Conservation (phyloP, 2,329 filamentous ascomycete genomes). For the Xylariaceae sp. region DNA sequence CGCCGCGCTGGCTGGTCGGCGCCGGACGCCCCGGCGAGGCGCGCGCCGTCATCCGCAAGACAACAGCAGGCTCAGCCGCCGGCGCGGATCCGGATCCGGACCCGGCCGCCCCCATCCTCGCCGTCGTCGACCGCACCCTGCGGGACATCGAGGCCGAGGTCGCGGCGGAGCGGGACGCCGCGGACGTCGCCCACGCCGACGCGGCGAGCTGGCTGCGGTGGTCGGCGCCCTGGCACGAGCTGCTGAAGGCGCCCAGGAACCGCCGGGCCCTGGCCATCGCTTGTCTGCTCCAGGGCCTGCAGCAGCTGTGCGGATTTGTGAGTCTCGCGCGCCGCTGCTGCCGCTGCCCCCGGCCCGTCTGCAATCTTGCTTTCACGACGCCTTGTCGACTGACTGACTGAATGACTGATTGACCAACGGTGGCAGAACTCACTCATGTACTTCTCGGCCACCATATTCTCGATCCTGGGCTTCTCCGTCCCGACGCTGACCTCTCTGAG, state of each 20-base stretch:
- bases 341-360: too few species aligned
- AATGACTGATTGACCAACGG: too few species aligned
- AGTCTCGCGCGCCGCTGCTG: slow-evolving; percentile 30
- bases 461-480: slow-evolving; percentile 66
- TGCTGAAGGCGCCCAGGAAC: slow-evolving; percentile 54
- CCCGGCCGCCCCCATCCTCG: slow-evolving; percentile 32
- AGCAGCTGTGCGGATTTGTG: slow-evolving; percentile 82
- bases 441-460: slow-evolving; percentile 77
- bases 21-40: slow-evolving; percentile 56
- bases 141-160: slow-evolving; percentile 68
- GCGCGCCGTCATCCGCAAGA: slow-evolving; percentile 55
- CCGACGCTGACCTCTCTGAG: slow-evolving; percentile 74
- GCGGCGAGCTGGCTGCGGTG: slow-evolving; percentile 23
- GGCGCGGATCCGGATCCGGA: slow-evolving; percentile 28
- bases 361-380: too few species aligned
- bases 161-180: slow-evolving; percentile 55
- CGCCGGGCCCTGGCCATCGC: slow-evolving; percentile 74
- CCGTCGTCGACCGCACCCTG: slow-evolving; percentile 52
- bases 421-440: slow-evolving; percentile 81
- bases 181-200: slow-evolving; percentile 27
- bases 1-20: slow-evolving; percentile 78
- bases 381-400: background rate
- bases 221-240: slow-evolving; percentile 43
- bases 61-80: slow-evolving; percentile 17
- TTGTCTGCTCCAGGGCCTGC: slow-evolving; percentile 76